phyloP scores from a whole-genome alignment of 106 monocot species.

The Acorus calamus region DNA sequence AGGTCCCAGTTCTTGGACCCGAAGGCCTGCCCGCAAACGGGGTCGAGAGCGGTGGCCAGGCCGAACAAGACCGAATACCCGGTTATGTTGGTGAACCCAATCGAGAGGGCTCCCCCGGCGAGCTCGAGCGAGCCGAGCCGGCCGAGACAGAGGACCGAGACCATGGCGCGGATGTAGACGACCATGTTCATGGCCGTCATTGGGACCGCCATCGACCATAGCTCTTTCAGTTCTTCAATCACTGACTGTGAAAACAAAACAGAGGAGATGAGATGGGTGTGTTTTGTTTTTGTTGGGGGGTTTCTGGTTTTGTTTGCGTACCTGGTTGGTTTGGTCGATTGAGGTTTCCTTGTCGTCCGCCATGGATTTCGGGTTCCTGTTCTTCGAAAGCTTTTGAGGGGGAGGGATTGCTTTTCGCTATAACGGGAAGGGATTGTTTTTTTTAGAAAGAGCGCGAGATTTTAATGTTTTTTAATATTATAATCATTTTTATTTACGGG shows the following conservation, averaged over 20 bases:
- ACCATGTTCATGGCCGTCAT: conserved; percentile 67
- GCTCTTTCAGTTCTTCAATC: conserved; percentile 31
- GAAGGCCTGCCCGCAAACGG: conserved; percentile 78
- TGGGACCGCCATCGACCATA: conserved; percentile 55
- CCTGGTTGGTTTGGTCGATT: no score
- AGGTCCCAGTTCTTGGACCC: conserved; percentile 71
- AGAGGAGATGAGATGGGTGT: no score
- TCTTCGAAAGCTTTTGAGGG: no score
- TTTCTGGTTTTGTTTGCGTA: no score
- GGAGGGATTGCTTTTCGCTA: no score
- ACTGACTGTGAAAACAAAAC: background rate
- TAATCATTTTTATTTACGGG: no score
- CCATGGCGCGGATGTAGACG: conserved; percentile 76
- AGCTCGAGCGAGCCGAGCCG: conserved; percentile 72
- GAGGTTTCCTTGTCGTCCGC: no score
- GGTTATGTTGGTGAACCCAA: conserved; percentile 95
- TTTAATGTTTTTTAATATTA: no score
- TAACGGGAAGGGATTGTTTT: no score
- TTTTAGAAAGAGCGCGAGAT: no score
- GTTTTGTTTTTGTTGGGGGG: no score
- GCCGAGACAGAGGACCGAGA: conserved; percentile 84
- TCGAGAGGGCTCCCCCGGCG: conserved; percentile 85
- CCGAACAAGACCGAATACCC: conserved; percentile 93
- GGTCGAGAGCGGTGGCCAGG: conserved; percentile 82
- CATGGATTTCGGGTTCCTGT: no score